Evolutionary conservation across 2,329 filamentous ascomycete genomes (phyloP).

Genomic region (Apiospora phragmitis): DNA sequence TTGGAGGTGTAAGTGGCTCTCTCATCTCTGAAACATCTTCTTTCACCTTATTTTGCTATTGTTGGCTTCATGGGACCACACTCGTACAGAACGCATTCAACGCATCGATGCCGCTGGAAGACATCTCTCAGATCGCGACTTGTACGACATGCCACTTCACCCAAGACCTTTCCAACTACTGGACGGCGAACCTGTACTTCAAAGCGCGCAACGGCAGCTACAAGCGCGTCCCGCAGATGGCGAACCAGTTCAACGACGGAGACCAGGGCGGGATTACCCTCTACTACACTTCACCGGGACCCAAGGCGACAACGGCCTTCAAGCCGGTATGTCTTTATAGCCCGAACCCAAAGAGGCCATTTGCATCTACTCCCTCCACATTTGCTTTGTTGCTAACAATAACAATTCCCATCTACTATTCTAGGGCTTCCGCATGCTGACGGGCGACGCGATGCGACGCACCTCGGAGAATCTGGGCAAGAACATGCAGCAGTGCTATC

Average conservation of each 20-base stretch:
- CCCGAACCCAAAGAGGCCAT: too few relatives aligned
- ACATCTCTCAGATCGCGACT: slow-evolving; percentile 21
- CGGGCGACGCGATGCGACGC: slow-evolving; percentile 29
- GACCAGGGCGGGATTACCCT: slow-evolving; percentile 32
- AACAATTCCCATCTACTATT: too few relatives aligned
- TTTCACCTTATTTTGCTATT: background rate
- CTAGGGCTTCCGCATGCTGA: slow-evolving; percentile 34
- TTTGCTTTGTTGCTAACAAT: background rate
- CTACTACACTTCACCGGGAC: slow-evolving; percentile 31
- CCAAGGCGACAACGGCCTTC: slow-evolving; percentile 31
- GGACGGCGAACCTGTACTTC: slow-evolving; percentile 34
- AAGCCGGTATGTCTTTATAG: slow-evolving; percentile 25
- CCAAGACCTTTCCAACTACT: slow-evolving; percentile 35
- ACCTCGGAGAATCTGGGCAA: slow-evolving; percentile 24
- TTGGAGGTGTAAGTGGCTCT: slow-evolving; percentile 24
- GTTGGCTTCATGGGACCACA: slow-evolving; percentile 19
- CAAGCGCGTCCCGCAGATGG: slow-evolving; percentile 25
- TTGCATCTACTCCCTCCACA: background rate
- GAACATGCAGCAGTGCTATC: slow-evolving; percentile 29
- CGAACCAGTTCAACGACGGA: slow-evolving; percentile 23
- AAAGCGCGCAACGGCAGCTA: slow-evolving; percentile 26
- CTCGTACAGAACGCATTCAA: slow-evolving; percentile 32
- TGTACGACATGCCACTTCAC: slow-evolving; percentile 35
- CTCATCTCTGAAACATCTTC: background rate
- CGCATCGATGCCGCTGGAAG: slow-evolving; percentile 20